Evolutionary conservation across 164 flowering plant species (phyloP).

Genomic region (Brasenia schreberi): DNA sequence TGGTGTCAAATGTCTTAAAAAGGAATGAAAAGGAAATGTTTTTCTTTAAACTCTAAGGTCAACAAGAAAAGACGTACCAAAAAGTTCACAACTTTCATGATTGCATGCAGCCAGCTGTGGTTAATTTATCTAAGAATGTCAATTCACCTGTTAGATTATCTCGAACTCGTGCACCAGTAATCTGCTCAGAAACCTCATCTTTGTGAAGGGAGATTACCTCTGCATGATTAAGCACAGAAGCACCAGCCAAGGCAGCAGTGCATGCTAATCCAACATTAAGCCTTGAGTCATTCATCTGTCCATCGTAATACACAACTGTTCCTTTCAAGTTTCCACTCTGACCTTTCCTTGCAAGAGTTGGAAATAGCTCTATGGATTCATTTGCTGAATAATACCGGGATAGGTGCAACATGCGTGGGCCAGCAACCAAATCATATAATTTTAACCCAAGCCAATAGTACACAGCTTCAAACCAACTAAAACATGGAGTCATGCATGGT

Average conservation of each 20-base stretch:
- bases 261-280: constrained; percentile 90
- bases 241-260: constrained; percentile 96
- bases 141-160: constrained; percentile 69
- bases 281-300: constrained; percentile 97
- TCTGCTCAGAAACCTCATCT: constrained; percentile 48
- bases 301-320: constrained; percentile 95
- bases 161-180: constrained; percentile 76
- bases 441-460: constrained; percentile 96
- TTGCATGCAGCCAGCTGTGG: too few relatives aligned
- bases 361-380: constrained; percentile 89
- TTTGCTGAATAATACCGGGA: constrained; percentile 88
- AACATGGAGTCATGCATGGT: constrained; percentile 99
- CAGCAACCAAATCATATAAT: constrained; percentile 90
- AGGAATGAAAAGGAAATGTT: too few relatives aligned
- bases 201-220: constrained; percentile 75
- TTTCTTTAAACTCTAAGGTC: too few relatives aligned
- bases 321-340: constrained; percentile 62
- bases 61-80: too few relatives aligned
- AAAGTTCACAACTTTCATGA: too few relatives aligned
- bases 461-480: constrained; percentile 83
- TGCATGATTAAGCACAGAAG: constrained; percentile 91
- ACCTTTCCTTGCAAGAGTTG: constrained; percentile 81
- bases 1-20: too few relatives aligned
- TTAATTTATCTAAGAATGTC: too few relatives aligned
- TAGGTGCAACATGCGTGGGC: constrained; percentile 59